A percentile compares a stretch with the other conserved stretches of the same genome.
phyloP scores from a whole-genome alignment of 2,329 filamentous ascomycete species.

The Proliferodiscus dingleyae region DNA sequence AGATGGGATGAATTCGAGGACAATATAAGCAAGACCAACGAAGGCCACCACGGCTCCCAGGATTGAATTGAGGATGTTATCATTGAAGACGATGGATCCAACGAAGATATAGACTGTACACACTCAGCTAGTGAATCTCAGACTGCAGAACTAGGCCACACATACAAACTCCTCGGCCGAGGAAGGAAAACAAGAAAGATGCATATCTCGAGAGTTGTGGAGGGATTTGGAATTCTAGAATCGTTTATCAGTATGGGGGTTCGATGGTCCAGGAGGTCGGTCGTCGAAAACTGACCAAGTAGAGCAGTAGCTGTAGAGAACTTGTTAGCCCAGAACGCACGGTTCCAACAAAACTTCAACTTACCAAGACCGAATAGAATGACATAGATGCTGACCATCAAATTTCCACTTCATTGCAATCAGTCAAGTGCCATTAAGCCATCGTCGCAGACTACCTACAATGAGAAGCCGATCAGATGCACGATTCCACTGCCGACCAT shows the following conservation, averaged over 20 bases:
- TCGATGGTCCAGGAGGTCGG: neutral
- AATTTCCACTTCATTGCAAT: constrained; percentile 50
- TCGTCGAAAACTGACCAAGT: constrained; percentile 42
- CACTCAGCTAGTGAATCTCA: constrained; percentile 16
- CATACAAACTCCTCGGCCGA: constrained; percentile 92
- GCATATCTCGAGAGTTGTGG: constrained; percentile 90
- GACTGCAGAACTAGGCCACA: constrained; percentile 25
- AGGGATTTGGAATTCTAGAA: constrained; percentile 83
- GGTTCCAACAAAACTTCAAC: constrained; percentile 28
- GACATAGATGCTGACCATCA: constrained; percentile 81
- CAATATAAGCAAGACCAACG: constrained; percentile 71
- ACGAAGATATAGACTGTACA: constrained; percentile 88
- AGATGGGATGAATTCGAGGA: constrained; percentile 70
- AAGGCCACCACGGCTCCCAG: constrained; percentile 74
- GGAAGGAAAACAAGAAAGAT: constrained; percentile 95
- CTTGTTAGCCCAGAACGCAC: constrained; percentile 16
- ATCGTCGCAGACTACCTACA: constrained; percentile 45
- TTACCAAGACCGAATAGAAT: constrained; percentile 84
- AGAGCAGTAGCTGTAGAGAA: constrained; percentile 55
- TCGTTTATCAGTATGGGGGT: neutral
- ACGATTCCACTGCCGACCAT: constrained; percentile 81
- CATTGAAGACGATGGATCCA: constrained; percentile 75
- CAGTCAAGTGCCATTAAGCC: constrained; percentile 3
- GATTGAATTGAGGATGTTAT: constrained; percentile 62
- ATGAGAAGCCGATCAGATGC: constrained; percentile 58